Evolutionary conservation across 345 rosid genomes (phyloP).

Genomic region (Gossypium longicalyx): DNA sequence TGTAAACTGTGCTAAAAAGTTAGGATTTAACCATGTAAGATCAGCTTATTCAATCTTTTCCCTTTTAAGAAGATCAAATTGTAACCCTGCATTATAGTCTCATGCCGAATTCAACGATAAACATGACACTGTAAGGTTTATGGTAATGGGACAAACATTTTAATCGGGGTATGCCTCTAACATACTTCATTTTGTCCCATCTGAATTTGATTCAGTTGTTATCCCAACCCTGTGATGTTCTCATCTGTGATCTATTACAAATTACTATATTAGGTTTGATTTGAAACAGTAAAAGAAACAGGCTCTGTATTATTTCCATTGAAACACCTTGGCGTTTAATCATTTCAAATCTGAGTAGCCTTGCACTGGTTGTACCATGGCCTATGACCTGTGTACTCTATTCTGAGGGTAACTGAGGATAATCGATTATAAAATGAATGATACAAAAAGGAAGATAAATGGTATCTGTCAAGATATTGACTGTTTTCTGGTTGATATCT

Average conservation of each 20-base stretch:
- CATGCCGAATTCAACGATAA: background rate
- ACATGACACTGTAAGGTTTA: background rate
- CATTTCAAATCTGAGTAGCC: background rate
- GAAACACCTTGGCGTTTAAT: background rate
- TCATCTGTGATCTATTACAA: background rate
- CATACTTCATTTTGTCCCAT: background rate
- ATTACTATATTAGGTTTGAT: background rate
- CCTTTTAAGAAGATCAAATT: background rate
- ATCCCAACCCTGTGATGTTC: too few species aligned
- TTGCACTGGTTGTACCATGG: background rate
- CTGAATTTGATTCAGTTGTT: background rate
- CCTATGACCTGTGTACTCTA: background rate
- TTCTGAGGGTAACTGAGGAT: background rate
- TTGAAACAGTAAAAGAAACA: background rate
- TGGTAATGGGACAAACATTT: background rate
- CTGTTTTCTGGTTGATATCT: background rate
- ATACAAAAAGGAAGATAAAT: background rate
- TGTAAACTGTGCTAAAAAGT: constrained; percentile 51
- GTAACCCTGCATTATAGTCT: background rate
- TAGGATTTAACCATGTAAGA: constrained; percentile 57
- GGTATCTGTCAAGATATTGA: background rate
- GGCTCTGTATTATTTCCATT: background rate
- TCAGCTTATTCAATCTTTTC: constrained; percentile 9
- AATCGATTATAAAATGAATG: background rate
- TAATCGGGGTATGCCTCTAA: background rate